These are phyloP conservation scores for Ascochyta clinopodiicola DNA, from an alignment of 2,329 filamentous ascomycete genomes.

Conservation along the genomic window DNA sequence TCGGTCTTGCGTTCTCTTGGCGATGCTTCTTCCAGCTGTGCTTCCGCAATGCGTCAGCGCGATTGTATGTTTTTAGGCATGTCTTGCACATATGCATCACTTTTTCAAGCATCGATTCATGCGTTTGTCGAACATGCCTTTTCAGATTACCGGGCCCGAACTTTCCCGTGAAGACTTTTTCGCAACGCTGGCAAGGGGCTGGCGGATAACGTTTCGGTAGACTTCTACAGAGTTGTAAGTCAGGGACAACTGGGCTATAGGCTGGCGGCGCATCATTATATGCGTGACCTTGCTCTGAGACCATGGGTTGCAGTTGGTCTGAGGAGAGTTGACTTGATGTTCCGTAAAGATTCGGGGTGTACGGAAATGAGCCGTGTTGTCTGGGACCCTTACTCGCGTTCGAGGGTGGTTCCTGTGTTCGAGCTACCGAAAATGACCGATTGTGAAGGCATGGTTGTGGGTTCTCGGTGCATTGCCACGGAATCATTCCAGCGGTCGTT, in stretches of 20 bases:
- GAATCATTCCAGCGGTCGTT: neutral
- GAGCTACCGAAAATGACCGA: neutral
- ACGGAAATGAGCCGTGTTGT: neutral
- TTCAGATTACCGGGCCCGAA: slow-evolving; percentile 6
- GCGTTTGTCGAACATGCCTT: slow-evolving; percentile 6
- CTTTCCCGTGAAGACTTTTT: slow-evolving; percentile 5
- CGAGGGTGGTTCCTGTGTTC: neutral
- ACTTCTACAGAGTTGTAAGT: neutral
- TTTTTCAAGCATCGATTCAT: neutral
- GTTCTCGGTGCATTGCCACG: neutral
- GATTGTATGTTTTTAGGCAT: slow-evolving; percentile 14
- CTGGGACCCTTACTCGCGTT: neutral
- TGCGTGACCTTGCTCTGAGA: neutral
- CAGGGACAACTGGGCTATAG: neutral
- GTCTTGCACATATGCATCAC: slow-evolving; percentile 1
- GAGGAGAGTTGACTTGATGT: neutral
- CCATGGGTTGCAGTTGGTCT: neutral
- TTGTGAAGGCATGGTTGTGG: neutral
- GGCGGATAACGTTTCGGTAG: neutral
- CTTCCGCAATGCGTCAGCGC: slow-evolving; percentile 19
- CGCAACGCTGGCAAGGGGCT: neutral
- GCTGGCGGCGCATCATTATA: neutral
- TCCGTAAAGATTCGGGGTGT: neutral
- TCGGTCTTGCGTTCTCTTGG: slow-evolving; percentile 1
- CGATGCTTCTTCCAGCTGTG: slow-evolving; percentile 18